Conservation (phyloP, 2,329 filamentous ascomycete species). For the Curvularia hawaiiensis region DNA sequence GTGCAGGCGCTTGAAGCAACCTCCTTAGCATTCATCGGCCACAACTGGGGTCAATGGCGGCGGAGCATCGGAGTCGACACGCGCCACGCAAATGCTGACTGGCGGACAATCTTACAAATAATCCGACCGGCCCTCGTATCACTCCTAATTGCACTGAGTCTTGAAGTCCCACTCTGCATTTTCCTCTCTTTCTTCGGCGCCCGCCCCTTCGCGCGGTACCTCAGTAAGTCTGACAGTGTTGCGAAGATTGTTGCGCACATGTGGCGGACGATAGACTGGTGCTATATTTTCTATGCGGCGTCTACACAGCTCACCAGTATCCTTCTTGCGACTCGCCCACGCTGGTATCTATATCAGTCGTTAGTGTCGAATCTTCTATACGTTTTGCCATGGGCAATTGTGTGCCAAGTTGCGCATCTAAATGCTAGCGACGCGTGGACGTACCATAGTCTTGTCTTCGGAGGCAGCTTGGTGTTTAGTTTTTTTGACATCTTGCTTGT, state of each 20-base stretch:
- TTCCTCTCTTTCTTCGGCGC: constrained; percentile 66
- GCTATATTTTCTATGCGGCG: constrained; percentile 71
- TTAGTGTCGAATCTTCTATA: constrained; percentile 70
- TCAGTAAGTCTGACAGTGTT: constrained; percentile 63
- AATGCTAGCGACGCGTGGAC: constrained; percentile 65
- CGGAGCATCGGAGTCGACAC: constrained; percentile 32
- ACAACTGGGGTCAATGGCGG: constrained; percentile 65
- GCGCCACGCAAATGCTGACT: constrained; percentile 34
- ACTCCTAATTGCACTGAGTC: background rate
- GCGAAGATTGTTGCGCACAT: constrained; percentile 67
- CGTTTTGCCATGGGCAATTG: constrained; percentile 73
- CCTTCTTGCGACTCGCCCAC: constrained; percentile 66
- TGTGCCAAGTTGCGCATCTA: constrained; percentile 50
- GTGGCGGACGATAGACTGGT: constrained; percentile 63
- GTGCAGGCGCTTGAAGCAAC: constrained; percentile 71
- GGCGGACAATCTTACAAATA: background rate
- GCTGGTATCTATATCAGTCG: constrained; percentile 72
- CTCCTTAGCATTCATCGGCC: constrained; percentile 68
- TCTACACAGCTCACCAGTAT: constrained; percentile 69
- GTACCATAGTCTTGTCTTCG: constrained; percentile 70
- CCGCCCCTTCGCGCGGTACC: constrained; percentile 64
- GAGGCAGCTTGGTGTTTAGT: constrained; percentile 70
- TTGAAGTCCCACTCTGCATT: constrained; percentile 66
- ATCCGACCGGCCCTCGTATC: constrained; percentile 45
- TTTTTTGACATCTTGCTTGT: constrained; percentile 62